These are phyloP conservation scores for Fusarium paranaense DNA, from an alignment of 2,329 filamentous ascomycete genomes.

Conservation along the genomic window DNA sequence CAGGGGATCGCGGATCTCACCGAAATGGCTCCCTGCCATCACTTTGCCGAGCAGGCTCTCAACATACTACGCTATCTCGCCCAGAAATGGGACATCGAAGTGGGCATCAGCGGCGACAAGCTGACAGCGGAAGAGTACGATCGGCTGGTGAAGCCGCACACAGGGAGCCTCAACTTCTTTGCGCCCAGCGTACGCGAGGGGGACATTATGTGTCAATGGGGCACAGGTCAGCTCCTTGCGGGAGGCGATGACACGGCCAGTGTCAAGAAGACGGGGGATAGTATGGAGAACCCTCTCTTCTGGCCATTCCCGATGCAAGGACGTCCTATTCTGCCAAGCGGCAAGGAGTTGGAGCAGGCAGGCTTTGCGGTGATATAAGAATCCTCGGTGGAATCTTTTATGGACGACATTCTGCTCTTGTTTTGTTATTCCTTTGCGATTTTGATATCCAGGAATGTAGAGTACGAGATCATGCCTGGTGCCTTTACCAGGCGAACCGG, in stretches of 20 bases:
- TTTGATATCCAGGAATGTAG: not conserved
- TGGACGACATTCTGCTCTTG: not conserved
- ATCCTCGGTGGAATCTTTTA: not conserved
- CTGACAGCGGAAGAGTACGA: conserved; percentile 52
- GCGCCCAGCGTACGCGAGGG: conserved; percentile 60
- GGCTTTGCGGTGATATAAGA: conserved; percentile 58
- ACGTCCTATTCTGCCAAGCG: conserved; percentile 63
- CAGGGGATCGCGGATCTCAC: conserved; percentile 68
- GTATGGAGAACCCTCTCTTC: conserved; percentile 66
- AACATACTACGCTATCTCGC: conserved; percentile 70
- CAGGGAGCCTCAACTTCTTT: conserved; percentile 69
- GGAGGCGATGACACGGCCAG: conserved; percentile 20
- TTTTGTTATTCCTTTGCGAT: not conserved
- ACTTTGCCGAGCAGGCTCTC: conserved; percentile 70
- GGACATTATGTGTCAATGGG: conserved; percentile 64
- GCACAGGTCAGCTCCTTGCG: conserved; percentile 35
- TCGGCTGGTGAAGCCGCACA: conserved; percentile 58
- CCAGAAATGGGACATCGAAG: conserved; percentile 68
- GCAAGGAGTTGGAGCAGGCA: conserved; percentile 60
- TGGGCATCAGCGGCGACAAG: conserved; percentile 55
- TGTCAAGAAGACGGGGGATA: conserved; percentile 48
- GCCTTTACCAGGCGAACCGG: conserved; percentile 20
- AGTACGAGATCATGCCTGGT: not conserved
- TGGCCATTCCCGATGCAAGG: conserved; percentile 73
- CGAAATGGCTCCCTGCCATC: conserved; percentile 71